These are phyloP conservation scores for Xylaria grammica DNA, from an alignment of 495 filamentous ascomycete genomes.

Conservation along the genomic window DNA sequence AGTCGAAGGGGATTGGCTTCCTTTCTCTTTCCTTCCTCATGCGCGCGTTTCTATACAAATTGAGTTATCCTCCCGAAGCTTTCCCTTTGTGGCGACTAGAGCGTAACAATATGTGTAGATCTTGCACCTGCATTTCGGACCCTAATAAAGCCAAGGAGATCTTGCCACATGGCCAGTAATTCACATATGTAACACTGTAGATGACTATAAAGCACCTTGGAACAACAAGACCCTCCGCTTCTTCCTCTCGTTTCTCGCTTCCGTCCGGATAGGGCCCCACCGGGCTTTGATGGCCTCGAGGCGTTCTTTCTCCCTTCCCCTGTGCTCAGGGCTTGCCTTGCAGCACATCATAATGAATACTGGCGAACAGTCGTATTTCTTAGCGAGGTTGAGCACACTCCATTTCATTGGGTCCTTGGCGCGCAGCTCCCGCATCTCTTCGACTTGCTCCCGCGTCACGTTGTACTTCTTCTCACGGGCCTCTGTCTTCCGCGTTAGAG, in stretches of 20 bases:
- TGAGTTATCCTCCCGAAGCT: too few species aligned
- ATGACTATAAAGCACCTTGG: constrained; percentile 51
- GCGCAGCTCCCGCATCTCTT: constrained; percentile 77
- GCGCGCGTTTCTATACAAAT: too few species aligned
- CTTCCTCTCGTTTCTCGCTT: constrained; percentile 74
- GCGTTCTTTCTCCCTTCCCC: constrained; percentile 41
- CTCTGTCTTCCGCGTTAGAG: constrained; percentile 60
- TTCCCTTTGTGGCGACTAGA: too few species aligned
- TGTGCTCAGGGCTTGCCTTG: constrained; percentile 45
- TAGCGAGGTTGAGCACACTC: constrained; percentile 72
- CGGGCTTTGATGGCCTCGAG: constrained; percentile 65
- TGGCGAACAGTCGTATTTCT: constrained; percentile 76
- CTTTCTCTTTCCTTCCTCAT: too few species aligned
- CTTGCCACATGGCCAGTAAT: not conserved
- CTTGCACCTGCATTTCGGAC: not conserved
- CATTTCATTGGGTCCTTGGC: constrained; percentile 69
- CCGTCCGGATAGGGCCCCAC: constrained; percentile 74
- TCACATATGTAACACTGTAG: too few species aligned
- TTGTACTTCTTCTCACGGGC: constrained; percentile 68
- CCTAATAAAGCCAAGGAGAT: not conserved
- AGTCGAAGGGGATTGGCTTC: too few species aligned
- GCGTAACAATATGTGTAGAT: not conserved
- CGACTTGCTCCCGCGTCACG: constrained; percentile 72
- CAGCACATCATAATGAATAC: constrained; percentile 71
- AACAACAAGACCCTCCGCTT: constrained; percentile 67